These are phyloP conservation scores for Metschnikowia proteae DNA, from an alignment of 805 yeast genomes.

Conservation along the genomic window DNA sequence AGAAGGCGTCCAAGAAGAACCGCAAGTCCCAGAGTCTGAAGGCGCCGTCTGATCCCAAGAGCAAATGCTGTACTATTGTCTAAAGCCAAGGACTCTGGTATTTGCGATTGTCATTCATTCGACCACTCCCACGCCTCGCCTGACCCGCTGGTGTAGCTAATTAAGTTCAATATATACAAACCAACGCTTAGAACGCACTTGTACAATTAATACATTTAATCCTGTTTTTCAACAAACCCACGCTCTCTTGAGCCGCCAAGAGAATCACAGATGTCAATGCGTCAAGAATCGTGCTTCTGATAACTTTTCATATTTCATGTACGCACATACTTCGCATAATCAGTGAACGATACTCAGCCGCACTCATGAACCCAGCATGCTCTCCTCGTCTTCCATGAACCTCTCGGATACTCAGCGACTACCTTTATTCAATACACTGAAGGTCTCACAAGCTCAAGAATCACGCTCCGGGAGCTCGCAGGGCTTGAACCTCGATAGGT, in stretches of 20 bases:
- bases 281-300: background rate
- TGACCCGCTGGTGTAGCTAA: background rate
- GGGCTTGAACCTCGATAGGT: background rate
- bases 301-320: background rate
- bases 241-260: no score
- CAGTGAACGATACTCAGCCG: background rate
- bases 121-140: background rate
- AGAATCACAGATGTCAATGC: no score
- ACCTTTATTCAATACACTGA: background rate
- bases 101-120: background rate
- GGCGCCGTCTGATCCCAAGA: slow-evolving; percentile 9
- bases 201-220: no score
- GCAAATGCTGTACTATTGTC: slow-evolving; percentile 19
- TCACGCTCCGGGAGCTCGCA: background rate
- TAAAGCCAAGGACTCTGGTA: background rate
- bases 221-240: no score
- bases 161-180: background rate
- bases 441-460: background rate
- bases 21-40: slow-evolving; percentile 13
- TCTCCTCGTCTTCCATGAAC: background rate
- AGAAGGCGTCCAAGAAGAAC: slow-evolving; percentile 8
- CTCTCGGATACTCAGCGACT: slow-evolving; percentile 1
- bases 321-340: background rate
- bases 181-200: no score
- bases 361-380: background rate